phyloP scores from a whole-genome alignment of 78 protist genomes.

The Dictyostelium discoideum region DNA sequence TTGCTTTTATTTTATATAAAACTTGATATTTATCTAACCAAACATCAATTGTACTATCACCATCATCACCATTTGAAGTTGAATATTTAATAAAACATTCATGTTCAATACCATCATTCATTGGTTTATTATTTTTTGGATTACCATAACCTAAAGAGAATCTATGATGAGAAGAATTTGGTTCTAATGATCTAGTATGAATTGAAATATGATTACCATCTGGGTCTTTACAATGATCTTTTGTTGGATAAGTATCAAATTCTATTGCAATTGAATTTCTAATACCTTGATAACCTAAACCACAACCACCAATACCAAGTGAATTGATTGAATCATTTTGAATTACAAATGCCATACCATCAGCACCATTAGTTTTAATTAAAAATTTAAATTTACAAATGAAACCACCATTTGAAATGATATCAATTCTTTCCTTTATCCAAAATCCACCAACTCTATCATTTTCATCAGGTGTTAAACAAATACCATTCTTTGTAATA shows the following conservation, averaged over 20 bases:
- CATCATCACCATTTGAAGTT: background rate
- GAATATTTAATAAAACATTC: slow-evolving; percentile 13
- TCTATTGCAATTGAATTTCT: slow-evolving; percentile 79
- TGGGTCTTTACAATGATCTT: slow-evolving; percentile 56
- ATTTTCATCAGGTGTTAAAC: slow-evolving; percentile 39
- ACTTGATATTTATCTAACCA: slow-evolving; percentile 50
- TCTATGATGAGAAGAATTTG: slow-evolving; percentile 62
- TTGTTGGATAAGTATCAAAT: slow-evolving; percentile 61
- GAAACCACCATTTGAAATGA: slow-evolving; percentile 14
- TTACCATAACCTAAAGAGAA: slow-evolving; percentile 23
- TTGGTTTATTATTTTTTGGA: background rate
- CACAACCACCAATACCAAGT: slow-evolving; percentile 74
- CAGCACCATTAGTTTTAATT: slow-evolving; percentile 69
- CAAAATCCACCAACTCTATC: slow-evolving; percentile 82
- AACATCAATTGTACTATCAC: background rate
- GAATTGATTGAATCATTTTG: slow-evolving; percentile 44
- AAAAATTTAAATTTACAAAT: slow-evolving; percentile 33
- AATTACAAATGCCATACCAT: slow-evolving; percentile 85
- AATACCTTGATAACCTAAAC: slow-evolving; percentile 79
- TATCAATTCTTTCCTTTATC: slow-evolving; percentile 31
- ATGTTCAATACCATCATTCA: slow-evolving; percentile 58
- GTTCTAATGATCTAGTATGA: background rate
- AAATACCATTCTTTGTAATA: background rate
- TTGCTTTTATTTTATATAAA: background rate
- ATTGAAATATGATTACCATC: slow-evolving; percentile 73